Evolutionary conservation across 805 yeast species (phyloP).

Genomic region (Saturnispora zaruensis): DNA sequence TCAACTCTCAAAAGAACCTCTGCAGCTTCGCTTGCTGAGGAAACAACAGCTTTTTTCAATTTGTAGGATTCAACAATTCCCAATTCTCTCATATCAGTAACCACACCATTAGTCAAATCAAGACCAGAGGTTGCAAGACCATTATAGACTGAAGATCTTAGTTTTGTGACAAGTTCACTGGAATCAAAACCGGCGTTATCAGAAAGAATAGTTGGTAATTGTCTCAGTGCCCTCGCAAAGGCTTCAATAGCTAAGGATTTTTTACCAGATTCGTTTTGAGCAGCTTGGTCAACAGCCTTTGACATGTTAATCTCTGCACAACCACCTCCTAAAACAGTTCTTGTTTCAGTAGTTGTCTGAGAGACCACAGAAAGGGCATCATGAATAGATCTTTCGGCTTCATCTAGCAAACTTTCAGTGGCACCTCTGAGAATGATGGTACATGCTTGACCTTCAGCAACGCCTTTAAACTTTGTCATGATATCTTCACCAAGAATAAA

Average conservation of each 20-base stretch:
- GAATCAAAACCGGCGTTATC: constrained; percentile 97
- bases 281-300: constrained; percentile 87
- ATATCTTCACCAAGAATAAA: constrained; percentile 87
- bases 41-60: constrained; percentile 86
- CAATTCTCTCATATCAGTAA: constrained; percentile 89
- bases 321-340: constrained; percentile 92
- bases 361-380: constrained; percentile 94
- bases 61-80: constrained; percentile 92
- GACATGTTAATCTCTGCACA: constrained; percentile 92
- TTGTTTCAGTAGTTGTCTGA: constrained; percentile 87
- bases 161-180: constrained; percentile 80
- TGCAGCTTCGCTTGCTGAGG: constrained; percentile 96
- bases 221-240: constrained; percentile 88
- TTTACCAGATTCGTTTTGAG: constrained; percentile 89
- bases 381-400: constrained; percentile 93
- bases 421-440: constrained; percentile 95
- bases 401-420: constrained; percentile 96
- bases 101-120: constrained; percentile 72
- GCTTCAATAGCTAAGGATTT: constrained; percentile 91
- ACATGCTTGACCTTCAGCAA: constrained; percentile 92
- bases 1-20: constrained; percentile 94
- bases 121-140: constrained; percentile 91
- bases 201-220: constrained; percentile 89
- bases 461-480: constrained; percentile 90
- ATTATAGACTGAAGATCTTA: constrained; percentile 82